Evolutionary conservation across 148 eudicot species (phyloP).

Genomic region (Spergularia bocconei): DNA sequence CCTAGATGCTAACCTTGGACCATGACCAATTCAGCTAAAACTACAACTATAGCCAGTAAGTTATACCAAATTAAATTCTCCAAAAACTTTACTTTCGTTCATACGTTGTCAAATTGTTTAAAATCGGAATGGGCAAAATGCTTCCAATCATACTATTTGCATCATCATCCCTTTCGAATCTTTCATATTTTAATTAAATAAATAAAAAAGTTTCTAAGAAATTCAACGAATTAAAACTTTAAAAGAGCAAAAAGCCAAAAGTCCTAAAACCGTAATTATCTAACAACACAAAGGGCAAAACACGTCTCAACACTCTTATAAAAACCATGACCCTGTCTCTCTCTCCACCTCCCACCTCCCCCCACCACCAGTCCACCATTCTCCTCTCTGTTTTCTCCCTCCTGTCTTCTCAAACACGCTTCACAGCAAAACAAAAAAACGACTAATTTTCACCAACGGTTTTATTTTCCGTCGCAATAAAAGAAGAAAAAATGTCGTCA

Average conservation of each 20-base stretch:
- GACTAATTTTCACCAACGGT: neutral
- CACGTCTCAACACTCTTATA: constrained; percentile 10
- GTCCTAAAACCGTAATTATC: constrained; percentile 8
- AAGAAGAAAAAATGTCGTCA: constrained; percentile 30
- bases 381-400: neutral
- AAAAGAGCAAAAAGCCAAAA: neutral
- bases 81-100: no score
- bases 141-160: no score
- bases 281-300: neutral
- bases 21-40: no score
- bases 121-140: no score
- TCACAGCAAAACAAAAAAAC: neutral
- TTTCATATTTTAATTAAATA: neutral
- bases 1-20: no score
- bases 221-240: neutral
- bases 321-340: constrained; percentile 2
- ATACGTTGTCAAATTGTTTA: no score
- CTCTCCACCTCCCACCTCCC: constrained; percentile 14
- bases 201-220: neutral
- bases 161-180: neutral
- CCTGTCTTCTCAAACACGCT: neutral
- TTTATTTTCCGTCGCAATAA: neutral
- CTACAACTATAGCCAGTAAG: no score
- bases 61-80: no score
- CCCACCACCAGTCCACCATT: no score